Evolutionary conservation across 441 rosid species (phyloP).

Genomic region (Gossypium schwendimanii): DNA sequence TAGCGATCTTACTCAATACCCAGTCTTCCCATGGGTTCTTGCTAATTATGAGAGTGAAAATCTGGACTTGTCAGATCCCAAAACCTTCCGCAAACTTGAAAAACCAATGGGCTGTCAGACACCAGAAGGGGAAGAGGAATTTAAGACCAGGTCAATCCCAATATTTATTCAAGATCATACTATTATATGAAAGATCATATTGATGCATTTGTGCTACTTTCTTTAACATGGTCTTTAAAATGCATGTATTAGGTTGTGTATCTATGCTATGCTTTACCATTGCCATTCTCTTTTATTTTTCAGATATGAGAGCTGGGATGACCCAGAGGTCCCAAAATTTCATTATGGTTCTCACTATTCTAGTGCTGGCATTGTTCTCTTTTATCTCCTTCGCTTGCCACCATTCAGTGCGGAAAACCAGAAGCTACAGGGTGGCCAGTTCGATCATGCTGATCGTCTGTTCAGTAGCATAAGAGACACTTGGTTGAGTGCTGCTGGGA

Average conservation of each 20-base stretch:
- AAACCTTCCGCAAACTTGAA: conserved; percentile 84
- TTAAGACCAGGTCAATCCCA: conserved; percentile 69
- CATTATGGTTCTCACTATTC: conserved; percentile 99
- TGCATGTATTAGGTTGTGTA: neutral
- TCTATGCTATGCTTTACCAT: conserved; percentile 7
- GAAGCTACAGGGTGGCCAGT: conserved; percentile 99
- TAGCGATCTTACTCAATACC: conserved; percentile 99
- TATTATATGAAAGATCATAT: conserved; percentile 8
- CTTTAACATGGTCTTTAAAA: neutral
- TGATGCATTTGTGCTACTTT: neutral
- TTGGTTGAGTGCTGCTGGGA: conserved; percentile 99
- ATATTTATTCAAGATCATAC: conserved; percentile 5
- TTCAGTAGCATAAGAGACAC: conserved; percentile 90
- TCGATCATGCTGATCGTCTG: conserved; percentile 99
- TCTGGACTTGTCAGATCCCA: conserved; percentile 82
- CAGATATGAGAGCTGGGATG: conserved; percentile 99
- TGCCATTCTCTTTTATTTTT: conserved; percentile 18
- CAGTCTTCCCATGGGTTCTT: conserved; percentile 99
- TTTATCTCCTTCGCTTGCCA: conserved; percentile 96
- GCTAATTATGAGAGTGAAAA: conserved; percentile 91
- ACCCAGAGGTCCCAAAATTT: conserved; percentile 98
- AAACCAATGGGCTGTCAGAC: conserved; percentile 99
- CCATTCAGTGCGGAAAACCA: conserved; percentile 97
- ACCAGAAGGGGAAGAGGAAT: conserved; percentile 94
- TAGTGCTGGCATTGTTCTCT: conserved; percentile 99